Conservation (phyloP, 2,329 filamentous ascomycete species). For the Zopfia rhizophila region DNA sequence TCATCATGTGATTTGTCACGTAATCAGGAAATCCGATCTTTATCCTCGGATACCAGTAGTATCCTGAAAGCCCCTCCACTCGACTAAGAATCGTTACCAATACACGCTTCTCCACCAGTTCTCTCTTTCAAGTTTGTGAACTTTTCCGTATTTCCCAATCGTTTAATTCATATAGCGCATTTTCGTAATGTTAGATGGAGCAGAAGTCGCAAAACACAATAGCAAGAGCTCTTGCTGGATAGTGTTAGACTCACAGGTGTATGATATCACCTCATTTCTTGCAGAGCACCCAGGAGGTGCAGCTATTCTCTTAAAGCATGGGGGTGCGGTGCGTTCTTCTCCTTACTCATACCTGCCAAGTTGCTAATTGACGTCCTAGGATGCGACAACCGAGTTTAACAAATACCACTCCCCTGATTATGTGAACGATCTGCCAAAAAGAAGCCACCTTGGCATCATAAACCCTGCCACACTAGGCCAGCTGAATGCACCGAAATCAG, state of each 20-base stretch:
- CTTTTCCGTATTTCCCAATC: too few species aligned
- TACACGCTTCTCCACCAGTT: neutral
- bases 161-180: too few species aligned
- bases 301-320: slow-evolving; percentile 49
- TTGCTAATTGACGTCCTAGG: slow-evolving; percentile 24
- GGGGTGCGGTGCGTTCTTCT: slow-evolving; percentile 54
- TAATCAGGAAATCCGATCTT: too few species aligned
- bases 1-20: too few species aligned
- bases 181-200: slow-evolving; percentile 37
- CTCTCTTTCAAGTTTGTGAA: too few species aligned
- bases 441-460: slow-evolving; percentile 38
- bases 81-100: too few species aligned
- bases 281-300: slow-evolving; percentile 70
- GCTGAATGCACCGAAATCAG: slow-evolving; percentile 29
- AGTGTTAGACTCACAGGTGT: slow-evolving; percentile 73
- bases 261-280: slow-evolving; percentile 73
- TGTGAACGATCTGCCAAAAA: slow-evolving; percentile 40
- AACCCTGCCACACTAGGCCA: slow-evolving; percentile 45
- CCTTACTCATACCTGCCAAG: neutral
- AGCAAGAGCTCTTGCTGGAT: slow-evolving; percentile 66
- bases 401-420: slow-evolving; percentile 48
- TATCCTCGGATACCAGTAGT: too few species aligned
- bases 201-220: slow-evolving; percentile 47
- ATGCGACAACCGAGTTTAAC: slow-evolving; percentile 48
- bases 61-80: too few species aligned